Percentiles rank a stretch among this genome's conserved stretches.
Evolutionary conservation across 2,329 filamentous ascomycete genomes (phyloP).

Genomic region (Aspergillus glaucus): DNA sequence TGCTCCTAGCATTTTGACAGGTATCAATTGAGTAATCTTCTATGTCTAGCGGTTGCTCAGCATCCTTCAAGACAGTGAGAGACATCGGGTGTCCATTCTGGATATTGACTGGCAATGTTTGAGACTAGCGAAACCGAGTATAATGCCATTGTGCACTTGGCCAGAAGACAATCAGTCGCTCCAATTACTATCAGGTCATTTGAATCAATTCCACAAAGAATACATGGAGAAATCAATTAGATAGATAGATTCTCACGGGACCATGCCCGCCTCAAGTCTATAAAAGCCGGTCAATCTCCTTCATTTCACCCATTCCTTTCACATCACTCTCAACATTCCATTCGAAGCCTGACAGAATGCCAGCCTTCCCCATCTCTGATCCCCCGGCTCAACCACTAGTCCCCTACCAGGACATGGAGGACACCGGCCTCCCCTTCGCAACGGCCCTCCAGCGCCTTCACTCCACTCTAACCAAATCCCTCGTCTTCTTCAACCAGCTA

Average conservation of each 20-base stretch:
- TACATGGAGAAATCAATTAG: not conserved
- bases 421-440: conserved; percentile 5
- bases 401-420: not conserved
- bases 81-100: too few species aligned
- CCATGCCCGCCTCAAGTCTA: not conserved
- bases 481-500: conserved; percentile 14
- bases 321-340: too few species aligned
- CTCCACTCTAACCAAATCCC: conserved; percentile 10
- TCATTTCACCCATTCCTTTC: too few species aligned
- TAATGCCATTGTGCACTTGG: not conserved
- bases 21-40: too few species aligned
- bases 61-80: too few species aligned
- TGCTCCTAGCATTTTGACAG: too few species aligned
- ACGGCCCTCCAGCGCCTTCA: conserved; percentile 9
- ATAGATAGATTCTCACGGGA: not conserved
- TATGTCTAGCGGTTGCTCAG: too few species aligned
- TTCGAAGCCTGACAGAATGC: too few species aligned
- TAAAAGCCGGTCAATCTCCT: too few species aligned
- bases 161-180: not conserved
- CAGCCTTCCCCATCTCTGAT: not conserved
- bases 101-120: too few species aligned
- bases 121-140: too few species aligned
- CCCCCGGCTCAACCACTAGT: not conserved
- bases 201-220: not conserved
- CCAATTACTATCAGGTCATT: not conserved